Base-by-base conservation (phyloP, 1,284 basidiomycete genomes). In the Heliocybe sulcata region DNA sequence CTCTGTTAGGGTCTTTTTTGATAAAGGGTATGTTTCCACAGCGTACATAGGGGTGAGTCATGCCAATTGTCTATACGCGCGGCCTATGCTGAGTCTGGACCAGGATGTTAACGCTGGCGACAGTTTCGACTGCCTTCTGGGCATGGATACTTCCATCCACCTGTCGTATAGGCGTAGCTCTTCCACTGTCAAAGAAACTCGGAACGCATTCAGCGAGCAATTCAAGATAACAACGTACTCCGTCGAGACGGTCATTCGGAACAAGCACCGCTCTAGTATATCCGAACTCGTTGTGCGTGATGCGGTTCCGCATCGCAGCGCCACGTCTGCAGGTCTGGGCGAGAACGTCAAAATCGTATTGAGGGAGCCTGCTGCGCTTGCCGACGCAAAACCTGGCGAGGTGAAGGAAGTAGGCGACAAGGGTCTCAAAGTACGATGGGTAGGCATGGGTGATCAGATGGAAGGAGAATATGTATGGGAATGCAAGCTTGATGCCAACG, bases 41-140 rank as follows among this genome's bases (percentile, higher is more conserved):
- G 76, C 77, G 0, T 68, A 64, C 1, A 74, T 81, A 35, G 63
- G 63, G 47, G 79, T 79, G 57, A 42, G 20, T 33, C 47, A 22
- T 38, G 52, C 51, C 12, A 4, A 14, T 31, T 27, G 4, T 33
- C 14, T 10, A 29, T 45, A 33, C 10, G 22, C 22, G 10, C 9
- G 22, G 22, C 2, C 0, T 29, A 31, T 27, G 47, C 22, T 45
- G 4, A 12, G n/a, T 27, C 38, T n/a, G n/a, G 16, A 56, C 16
- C 48, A 61, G 35, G 59, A 58, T 2, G 58, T 63, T n/a, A 57
- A 58, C 42, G 52, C 72, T 0, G 71, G 74, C 10, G 80, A 81
- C 52, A 72, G 67, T 14, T 82, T 85, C 67, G 64, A 67, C 26
- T 81, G 80, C 65, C 76, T 77, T 3, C 73, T 84, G n/a, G 81